Evolutionary conservation across 768 basidiomycete species (phyloP).

Genomic region (Agrocybe pediades): DNA sequence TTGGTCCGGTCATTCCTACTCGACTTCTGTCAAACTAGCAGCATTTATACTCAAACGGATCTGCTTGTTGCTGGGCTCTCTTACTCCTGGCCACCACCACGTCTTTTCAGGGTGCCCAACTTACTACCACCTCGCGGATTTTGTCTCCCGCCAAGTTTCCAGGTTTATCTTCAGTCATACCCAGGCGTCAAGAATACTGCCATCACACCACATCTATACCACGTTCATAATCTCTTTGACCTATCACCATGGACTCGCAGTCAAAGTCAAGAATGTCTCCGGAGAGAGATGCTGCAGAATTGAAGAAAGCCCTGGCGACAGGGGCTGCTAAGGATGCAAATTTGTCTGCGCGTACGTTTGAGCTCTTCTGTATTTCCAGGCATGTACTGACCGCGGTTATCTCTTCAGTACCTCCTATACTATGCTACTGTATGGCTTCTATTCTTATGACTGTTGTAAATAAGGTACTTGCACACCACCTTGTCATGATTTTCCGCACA

Average conservation of each 20-base stretch:
- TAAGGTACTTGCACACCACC: constrained; percentile 58
- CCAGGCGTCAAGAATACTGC: background rate
- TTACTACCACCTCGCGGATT: too few relatives aligned
- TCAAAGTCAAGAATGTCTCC: constrained; percentile 9
- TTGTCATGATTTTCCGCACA: background rate
- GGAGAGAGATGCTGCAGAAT: constrained; percentile 32
- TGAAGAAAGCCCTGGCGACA: constrained; percentile 38
- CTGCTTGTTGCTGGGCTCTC: too few relatives aligned
- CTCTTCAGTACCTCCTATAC: constrained; percentile 69
- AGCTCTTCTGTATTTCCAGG: background rate
- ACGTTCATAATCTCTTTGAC: background rate
- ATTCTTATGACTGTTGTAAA: constrained; percentile 98
- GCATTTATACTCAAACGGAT: too few relatives aligned
- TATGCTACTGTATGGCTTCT: constrained; percentile 89
- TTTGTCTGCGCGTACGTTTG: constrained; percentile 26
- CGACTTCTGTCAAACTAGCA: too few relatives aligned
- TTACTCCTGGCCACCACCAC: too few relatives aligned
- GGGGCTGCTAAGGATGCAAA: constrained; percentile 29
- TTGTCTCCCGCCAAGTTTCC: too few relatives aligned
- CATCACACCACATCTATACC: background rate
- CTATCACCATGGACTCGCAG: constrained; percentile 2
- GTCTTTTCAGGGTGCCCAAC: too few relatives aligned
- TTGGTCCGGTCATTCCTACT: too few relatives aligned
- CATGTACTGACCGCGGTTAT: too few relatives aligned
- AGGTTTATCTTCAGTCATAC: background rate